Evolutionary conservation across 805 yeast genomes (phyloP).

Genomic region (Ogataea pignaliae): DNA sequence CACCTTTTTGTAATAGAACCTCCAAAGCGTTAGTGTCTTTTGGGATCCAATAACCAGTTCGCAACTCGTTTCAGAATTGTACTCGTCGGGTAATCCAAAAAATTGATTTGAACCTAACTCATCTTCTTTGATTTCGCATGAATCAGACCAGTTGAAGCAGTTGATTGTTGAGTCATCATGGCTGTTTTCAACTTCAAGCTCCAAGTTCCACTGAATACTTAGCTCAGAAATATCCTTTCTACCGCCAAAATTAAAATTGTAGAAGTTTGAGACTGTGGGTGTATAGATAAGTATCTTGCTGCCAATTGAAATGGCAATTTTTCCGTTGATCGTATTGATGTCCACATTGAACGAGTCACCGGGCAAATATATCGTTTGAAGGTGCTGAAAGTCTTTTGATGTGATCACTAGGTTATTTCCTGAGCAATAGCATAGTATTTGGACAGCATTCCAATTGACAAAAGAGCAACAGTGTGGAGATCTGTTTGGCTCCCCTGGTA

Average conservation of each 20-base stretch:
- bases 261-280: conserved; percentile 50
- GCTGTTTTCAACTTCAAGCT: conserved; percentile 20
- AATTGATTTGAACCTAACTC: conserved; percentile 24
- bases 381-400: conserved; percentile 44
- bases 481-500: conserved; percentile 82
- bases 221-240: conserved; percentile 28
- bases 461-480: conserved; percentile 52
- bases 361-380: conserved; percentile 76
- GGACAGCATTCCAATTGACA: conserved; percentile 60
- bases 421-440: conserved; percentile 71
- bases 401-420: conserved; percentile 80
- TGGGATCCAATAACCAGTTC: conserved; percentile 64
- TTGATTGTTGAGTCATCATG: conserved; percentile 24
- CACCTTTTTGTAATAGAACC: conserved; percentile 30
- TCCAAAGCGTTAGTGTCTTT: conserved; percentile 48
- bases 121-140: conserved; percentile 25
- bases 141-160: conserved; percentile 33
- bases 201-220: conserved; percentile 29
- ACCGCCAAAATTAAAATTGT: conserved; percentile 31
- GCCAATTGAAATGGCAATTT: conserved; percentile 50
- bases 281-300: conserved; percentile 43
- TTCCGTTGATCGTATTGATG: conserved; percentile 58
- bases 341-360: conserved; percentile 64
- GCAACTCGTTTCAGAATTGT: conserved; percentile 32
- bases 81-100: conserved; percentile 30